Evolutionary conservation across 345 rosid species (phyloP).

Genomic region (Firmiana major): DNA sequence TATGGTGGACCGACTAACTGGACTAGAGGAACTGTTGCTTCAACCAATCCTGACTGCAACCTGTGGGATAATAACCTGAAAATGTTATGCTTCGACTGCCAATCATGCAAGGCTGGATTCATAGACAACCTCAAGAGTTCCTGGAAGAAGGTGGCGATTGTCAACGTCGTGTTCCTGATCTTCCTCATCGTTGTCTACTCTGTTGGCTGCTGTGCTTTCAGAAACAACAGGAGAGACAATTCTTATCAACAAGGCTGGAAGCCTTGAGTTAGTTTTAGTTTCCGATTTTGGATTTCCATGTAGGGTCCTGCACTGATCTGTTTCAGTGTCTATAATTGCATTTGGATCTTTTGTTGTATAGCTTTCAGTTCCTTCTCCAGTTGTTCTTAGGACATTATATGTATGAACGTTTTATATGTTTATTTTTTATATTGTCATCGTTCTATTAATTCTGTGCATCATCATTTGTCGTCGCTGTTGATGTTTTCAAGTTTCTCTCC

Average conservation of each 20-base stretch:
- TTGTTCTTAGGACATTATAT: background rate
- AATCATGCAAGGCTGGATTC: conserved; percentile 87
- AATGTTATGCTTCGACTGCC: conserved; percentile 65
- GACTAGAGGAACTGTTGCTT: conserved; percentile 26
- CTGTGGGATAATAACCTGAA: conserved; percentile 39
- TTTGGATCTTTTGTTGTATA: background rate
- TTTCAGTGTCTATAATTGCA: background rate
- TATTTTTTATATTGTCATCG: background rate
- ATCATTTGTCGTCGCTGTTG: background rate
- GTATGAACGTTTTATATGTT: background rate
- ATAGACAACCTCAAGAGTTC: conserved; percentile 61
- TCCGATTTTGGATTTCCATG: background rate
- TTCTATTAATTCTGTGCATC: background rate
- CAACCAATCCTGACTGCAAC: conserved; percentile 52
- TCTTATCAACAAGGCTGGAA: conserved; percentile 20
- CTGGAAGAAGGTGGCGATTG: conserved; percentile 72
- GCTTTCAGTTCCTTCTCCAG: background rate
- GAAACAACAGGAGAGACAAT: conserved; percentile 66
- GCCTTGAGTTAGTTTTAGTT: conserved; percentile 16
- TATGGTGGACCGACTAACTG: conserved; percentile 60
- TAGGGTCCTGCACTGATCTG: background rate
- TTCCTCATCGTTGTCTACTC: conserved; percentile 66
- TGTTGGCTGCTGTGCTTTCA: conserved; percentile 80
- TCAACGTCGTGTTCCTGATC: conserved; percentile 66
- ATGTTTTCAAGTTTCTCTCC: background rate